Evolutionary conservation across 495 filamentous ascomycete species (phyloP).

Genomic region (Clohesyomyces aquaticus): DNA sequence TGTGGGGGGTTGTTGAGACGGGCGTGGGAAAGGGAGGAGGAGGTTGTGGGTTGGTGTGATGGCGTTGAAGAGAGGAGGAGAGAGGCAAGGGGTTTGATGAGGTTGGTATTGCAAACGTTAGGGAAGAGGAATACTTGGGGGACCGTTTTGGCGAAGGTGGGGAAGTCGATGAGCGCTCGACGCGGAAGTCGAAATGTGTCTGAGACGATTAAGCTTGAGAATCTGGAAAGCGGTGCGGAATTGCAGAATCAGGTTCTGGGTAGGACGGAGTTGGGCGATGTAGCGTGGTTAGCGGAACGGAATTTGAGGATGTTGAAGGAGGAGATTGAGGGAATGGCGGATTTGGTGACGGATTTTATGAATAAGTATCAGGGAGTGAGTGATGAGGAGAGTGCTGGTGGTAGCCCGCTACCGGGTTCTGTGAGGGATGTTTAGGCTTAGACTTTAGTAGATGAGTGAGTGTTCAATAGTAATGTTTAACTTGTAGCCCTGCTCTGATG

Average conservation of each 20-base stretch:
- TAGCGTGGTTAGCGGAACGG: conserved; percentile 16
- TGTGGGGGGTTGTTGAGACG: neutral
- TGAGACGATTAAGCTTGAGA: neutral
- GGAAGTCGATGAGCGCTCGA: neutral
- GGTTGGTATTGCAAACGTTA: too few relatives aligned
- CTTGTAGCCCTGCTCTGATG: too few relatives aligned
- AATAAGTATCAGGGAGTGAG: neutral
- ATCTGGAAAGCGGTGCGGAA: neutral
- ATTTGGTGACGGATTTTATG: conserved; percentile 6
- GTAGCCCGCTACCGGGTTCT: neutral
- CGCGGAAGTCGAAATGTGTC: too few relatives aligned
- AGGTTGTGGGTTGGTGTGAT: too few relatives aligned
- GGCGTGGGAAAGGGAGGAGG: neutral
- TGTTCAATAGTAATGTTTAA: too few relatives aligned
- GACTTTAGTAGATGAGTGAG: too few relatives aligned
- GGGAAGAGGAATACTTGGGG: too few relatives aligned
- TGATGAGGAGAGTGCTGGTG: neutral
- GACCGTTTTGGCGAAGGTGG: neutral
- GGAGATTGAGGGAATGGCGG: conserved; percentile 19
- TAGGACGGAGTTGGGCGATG: conserved; percentile 30
- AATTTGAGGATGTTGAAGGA: conserved; percentile 25
- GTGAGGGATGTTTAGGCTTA: neutral
- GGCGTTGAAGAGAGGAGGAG: neutral
- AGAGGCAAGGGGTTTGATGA: neutral
- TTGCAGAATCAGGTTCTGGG: neutral